Evolutionary conservation across 441 rosid species (phyloP).

Genomic region (Iberis amara): DNA sequence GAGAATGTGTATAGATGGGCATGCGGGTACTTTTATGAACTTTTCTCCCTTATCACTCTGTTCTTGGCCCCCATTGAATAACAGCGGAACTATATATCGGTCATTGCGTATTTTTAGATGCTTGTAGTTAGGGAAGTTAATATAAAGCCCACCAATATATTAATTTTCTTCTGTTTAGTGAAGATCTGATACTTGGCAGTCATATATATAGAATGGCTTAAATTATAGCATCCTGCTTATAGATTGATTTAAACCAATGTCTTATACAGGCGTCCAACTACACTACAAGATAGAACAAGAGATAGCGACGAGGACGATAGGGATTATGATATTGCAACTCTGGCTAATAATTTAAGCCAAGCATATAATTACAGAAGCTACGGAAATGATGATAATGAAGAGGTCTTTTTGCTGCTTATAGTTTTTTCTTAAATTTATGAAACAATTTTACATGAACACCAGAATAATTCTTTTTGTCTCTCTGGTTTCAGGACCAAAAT

Average conservation of each 20-base stretch:
- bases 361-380: conserved; percentile 81
- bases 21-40: conserved; percentile 62
- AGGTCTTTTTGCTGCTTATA: conserved; percentile 41
- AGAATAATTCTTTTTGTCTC: conserved; percentile 2
- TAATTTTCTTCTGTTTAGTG: background rate
- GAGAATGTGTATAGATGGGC: conserved; percentile 95
- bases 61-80: background rate
- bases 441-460: conserved; percentile 7
- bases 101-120: background rate
- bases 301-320: conserved; percentile 95
- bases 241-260: conserved; percentile 5
- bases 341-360: conserved; percentile 84
- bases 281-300: conserved; percentile 79
- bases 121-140: conserved; percentile 4
- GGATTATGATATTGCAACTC: conserved; percentile 92
- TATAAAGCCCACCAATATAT: background rate
- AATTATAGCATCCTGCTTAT: conserved; percentile 9
- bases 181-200: background rate
- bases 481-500: conserved; percentile 53
- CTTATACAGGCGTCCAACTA: conserved; percentile 77
- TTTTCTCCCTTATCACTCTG: conserved; percentile 16
- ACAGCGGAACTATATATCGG: background rate
- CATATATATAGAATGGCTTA: background rate
- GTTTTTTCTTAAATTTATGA: background rate
- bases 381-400: conserved; percentile 71